These are phyloP conservation scores for Pseudogymnoascus sp. DNA, from an alignment of 2,329 filamentous ascomycete genomes.

Conservation along the genomic window DNA sequence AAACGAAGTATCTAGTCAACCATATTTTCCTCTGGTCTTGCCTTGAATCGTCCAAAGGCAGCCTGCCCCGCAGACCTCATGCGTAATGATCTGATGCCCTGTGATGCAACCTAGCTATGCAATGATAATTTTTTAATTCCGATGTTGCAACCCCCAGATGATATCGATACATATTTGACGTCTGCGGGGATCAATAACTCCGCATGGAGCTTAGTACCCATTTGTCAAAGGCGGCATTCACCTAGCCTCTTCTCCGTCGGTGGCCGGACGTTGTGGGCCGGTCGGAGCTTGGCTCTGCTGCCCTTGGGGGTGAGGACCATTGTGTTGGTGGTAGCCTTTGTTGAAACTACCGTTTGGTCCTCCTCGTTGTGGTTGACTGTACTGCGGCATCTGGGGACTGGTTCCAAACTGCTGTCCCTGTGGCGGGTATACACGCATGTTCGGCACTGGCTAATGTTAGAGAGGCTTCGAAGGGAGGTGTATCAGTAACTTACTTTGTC, in stretches of 20 bases:
- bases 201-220: background rate
- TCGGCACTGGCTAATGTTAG: constrained; percentile 43
- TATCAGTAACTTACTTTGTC: constrained; percentile 57
- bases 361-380: constrained; percentile 49
- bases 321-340: constrained; percentile 39
- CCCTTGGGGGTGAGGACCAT: constrained; percentile 26
- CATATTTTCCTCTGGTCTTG: constrained; percentile 1
- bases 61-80: background rate
- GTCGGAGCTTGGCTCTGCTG: constrained; percentile 31
- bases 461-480: constrained; percentile 27
- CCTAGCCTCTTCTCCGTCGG: constrained; percentile 40
- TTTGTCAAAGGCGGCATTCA: constrained; percentile 24
- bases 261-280: constrained; percentile 32
- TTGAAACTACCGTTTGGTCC: constrained; percentile 43
- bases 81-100: background rate
- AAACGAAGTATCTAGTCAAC: constrained; percentile 1
- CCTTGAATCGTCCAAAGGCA: constrained; percentile 1
- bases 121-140: constrained; percentile 6
- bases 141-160: constrained; percentile 4
- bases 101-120: constrained; percentile 8
- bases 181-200: background rate
- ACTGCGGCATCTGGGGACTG: constrained; percentile 56
- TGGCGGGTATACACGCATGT: constrained; percentile 52
- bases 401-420: constrained; percentile 56
- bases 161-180: background rate